Percentiles rank a stretch among this genome's conserved stretches.
Evolutionary conservation across 306 rosid genomes (phyloP).

Genomic region (Canavalia gladiata): DNA sequence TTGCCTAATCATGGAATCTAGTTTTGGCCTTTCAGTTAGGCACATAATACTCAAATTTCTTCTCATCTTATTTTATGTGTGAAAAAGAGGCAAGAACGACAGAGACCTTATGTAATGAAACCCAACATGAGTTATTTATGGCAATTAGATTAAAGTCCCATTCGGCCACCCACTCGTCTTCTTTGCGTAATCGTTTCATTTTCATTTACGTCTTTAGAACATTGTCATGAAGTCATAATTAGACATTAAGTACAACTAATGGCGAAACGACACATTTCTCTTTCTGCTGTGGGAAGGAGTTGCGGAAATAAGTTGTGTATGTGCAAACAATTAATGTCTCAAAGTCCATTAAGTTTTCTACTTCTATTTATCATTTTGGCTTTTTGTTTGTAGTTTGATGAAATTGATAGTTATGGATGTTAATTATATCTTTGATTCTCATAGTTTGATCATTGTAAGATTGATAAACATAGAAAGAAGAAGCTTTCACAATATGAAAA

Average conservation of each 20-base stretch:
- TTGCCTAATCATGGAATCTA: slow-evolving; percentile 13
- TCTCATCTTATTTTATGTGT: not conserved
- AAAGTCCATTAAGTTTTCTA: not conserved
- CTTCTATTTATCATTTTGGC: not conserved
- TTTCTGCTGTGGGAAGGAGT: not conserved
- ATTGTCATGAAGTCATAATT: not conserved
- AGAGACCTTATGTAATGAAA: slow-evolving; percentile 23
- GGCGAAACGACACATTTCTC: not conserved
- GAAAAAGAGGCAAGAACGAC: slow-evolving; percentile 16
- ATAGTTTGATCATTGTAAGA: not conserved
- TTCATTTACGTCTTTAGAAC: slow-evolving; percentile 10
- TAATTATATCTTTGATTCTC: not conserved
- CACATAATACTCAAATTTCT: not conserved
- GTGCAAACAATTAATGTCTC: not conserved
- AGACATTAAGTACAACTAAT: slow-evolving; percentile 5
- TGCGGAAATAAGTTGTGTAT: not conserved
- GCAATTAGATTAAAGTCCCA: slow-evolving; percentile 10
- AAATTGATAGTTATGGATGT: not conserved
- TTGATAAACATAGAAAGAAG: not conserved
- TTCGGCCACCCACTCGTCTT: slow-evolving; percentile 21
- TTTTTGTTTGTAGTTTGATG: not conserved
- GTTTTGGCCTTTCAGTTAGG: slow-evolving; percentile 12
- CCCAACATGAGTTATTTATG: slow-evolving; percentile 27
- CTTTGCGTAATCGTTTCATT: slow-evolving; percentile 31
- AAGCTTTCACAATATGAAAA: not conserved